Evolutionary conservation across 768 basidiomycete genomes (phyloP), one percentile per base, ranked within the genome.

Genomic region (Termitomyces sp.): DNA sequence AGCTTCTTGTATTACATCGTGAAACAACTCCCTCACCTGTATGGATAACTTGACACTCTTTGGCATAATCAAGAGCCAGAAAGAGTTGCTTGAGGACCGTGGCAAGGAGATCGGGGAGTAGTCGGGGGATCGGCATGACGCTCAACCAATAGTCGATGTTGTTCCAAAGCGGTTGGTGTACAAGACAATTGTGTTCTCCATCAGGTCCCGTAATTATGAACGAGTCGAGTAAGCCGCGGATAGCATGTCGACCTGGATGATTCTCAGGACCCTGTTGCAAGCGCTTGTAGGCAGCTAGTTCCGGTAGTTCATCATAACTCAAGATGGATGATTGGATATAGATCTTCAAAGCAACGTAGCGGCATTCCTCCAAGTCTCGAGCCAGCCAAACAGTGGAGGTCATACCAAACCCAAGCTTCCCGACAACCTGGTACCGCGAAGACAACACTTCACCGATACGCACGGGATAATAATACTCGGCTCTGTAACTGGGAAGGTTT

Each of bases 361-460:
- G 18, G 52, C 56, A 43, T 16, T 23, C 40, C 22, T 32, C 46
- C 2, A 68, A 60, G 51, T 67, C 67, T 16, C 68, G 70, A 73
- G 20, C 56, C 62, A 16, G 29, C 29, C 29, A 29, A 29, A 29
- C 22, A 16, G 69, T 70, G 13, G 59, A 56, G n/a, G 53, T 59
- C 7, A 61, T 47, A 9, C 70, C 71, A 56, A 58, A 70, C 5
- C 70, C 71, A 3, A 73, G 55, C 58, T 73, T 73, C 15, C 61
- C 61, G n/a, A 72, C 52, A 27, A 73, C 65, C 46, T 66, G 64
- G 56, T 73, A 72, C n/a, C 61, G 62, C 6, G 59, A 58, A 9
- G 60, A 40, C 12, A 72, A 50, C 18, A 68, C 55, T 16, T 73
- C 63, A 33, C 72, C 71, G 7, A 69, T 64, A 11, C 59, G 63